A percentile compares a stretch with the other conserved stretches of the same genome.
Conservation (phyloP, 768 basidiomycete genomes). For the Arthromyces matolae region DNA sequence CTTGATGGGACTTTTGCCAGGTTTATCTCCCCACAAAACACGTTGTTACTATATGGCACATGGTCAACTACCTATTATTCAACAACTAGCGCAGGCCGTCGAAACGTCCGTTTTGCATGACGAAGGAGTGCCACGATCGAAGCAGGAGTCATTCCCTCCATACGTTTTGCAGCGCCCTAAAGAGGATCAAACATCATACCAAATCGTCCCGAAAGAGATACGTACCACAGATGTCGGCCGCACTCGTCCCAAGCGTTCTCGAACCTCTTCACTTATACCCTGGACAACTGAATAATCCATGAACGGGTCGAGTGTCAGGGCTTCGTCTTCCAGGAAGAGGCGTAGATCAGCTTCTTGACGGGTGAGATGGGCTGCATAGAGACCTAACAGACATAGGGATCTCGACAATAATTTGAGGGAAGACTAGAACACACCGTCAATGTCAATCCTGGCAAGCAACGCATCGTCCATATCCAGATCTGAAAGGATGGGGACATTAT, state of each 20-base stretch:
- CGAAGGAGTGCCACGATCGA: conserved; percentile 65
- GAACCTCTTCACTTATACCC: conserved; percentile 75
- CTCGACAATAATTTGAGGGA: no score
- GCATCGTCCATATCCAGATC: conserved; percentile 64
- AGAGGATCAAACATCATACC: not conserved
- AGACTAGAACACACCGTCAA: not conserved
- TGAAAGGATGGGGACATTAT: conserved; percentile 47
- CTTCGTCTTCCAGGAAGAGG: conserved; percentile 74
- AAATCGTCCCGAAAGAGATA: not conserved
- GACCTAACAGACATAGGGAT: conserved; percentile 35
- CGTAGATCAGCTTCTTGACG: conserved; percentile 77
- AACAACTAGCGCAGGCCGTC: not conserved
- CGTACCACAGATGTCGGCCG: conserved; percentile 41
- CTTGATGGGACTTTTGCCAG: no score
- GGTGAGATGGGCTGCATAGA: conserved; percentile 56
- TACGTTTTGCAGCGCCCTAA: conserved; percentile 85
- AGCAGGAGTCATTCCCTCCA: conserved; percentile 91
- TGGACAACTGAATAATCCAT: conserved; percentile 65
- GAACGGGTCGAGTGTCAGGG: conserved; percentile 59
- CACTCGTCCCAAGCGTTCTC: conserved; percentile 55
- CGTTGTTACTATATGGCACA: no score
- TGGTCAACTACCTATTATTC: no score
- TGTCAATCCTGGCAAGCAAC: conserved; percentile 13
- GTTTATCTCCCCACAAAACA: no score
- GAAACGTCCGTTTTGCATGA: conserved; percentile 50